Conservation (phyloP, 371 early-diverging fungal genomes). For the Apophysomyces elegans region DNA sequence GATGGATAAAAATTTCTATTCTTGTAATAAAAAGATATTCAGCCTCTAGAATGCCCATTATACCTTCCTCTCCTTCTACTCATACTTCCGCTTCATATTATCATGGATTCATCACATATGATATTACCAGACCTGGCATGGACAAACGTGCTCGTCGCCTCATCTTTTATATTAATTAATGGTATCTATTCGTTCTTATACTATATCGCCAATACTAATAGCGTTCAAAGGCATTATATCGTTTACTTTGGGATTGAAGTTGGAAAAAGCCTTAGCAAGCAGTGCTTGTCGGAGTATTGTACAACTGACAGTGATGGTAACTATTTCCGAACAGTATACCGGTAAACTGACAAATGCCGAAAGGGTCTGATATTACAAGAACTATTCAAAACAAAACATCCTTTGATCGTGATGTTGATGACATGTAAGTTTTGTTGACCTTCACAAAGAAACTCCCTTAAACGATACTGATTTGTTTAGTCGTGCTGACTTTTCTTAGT, state of each 20-base stretch:
- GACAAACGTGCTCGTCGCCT: conserved; percentile 53
- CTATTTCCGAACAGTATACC: not conserved
- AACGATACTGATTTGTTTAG: conserved; percentile 17
- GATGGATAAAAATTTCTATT: not conserved
- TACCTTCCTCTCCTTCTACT: not conserved
- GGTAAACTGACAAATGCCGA: not conserved
- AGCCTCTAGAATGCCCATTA: not conserved
- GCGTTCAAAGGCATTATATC: conserved; percentile 57
- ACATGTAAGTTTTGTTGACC: conserved; percentile 39
- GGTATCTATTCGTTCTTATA: conserved; percentile 29
- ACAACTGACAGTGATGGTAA: conserved; percentile 67
- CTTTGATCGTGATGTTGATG: conserved; percentile 56
- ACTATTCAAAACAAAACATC: conserved; percentile 58
- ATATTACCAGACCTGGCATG: not conserved
- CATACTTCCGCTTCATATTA: not conserved
- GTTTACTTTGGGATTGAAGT: conserved; percentile 52
- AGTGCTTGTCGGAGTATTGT: conserved; percentile 64
- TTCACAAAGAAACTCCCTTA: not conserved
- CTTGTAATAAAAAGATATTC: not conserved
- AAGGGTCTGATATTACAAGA: conserved; percentile 63
- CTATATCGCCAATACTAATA: not conserved
- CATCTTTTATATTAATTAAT: conserved; percentile 49
- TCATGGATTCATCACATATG: not conserved
- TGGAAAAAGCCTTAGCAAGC: conserved; percentile 62
- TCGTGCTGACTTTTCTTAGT: conserved; percentile 44